Conservation (phyloP, 1,139 yeast genomes). For the Blastobotrys elegans region DNA sequence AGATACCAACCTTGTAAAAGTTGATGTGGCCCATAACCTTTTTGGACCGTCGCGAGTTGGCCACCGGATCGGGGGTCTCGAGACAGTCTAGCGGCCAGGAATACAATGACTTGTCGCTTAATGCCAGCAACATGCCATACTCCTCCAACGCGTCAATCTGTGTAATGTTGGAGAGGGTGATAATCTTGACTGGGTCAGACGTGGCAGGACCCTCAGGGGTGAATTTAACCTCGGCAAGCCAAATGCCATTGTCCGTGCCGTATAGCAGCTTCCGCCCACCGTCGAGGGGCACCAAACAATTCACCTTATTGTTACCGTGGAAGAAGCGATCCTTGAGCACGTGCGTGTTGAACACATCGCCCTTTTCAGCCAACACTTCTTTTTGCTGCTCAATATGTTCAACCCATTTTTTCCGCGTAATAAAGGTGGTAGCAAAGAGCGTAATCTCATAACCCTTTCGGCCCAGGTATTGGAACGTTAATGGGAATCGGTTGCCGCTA, state of each 20-base stretch:
- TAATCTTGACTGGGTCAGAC: conserved; percentile 71
- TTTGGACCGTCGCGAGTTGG: conserved; percentile 69
- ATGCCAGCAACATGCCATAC: conserved; percentile 73
- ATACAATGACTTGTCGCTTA: conserved; percentile 76
- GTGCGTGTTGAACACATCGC: conserved; percentile 75
- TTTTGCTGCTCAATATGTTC: conserved; percentile 81
- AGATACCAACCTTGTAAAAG: conserved; percentile 88
- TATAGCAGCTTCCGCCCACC: conserved; percentile 88
- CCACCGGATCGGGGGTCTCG: conserved; percentile 49
- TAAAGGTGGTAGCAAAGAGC: conserved; percentile 56
- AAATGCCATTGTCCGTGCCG: conserved; percentile 91
- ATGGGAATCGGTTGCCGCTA: conserved; percentile 41
- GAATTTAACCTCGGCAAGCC: conserved; percentile 52
- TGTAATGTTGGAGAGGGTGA: conserved; percentile 70
- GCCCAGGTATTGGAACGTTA: conserved; percentile 51
- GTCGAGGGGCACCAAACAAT: conserved; percentile 91
- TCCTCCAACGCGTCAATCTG: conserved; percentile 92
- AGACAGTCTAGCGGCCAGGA: conserved; percentile 83
- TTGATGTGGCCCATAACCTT: conserved; percentile 79
- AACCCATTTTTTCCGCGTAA: conserved; percentile 74
- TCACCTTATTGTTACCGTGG: conserved; percentile 67
- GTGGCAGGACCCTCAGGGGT: conserved; percentile 47
- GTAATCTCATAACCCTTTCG: conserved; percentile 65
- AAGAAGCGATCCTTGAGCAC: conserved; percentile 65
- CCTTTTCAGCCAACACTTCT: conserved; percentile 58